Evolutionary conservation across 2,329 filamentous ascomycete genomes (phyloP).

Genomic region (Ophiostoma pallidulum): DNA sequence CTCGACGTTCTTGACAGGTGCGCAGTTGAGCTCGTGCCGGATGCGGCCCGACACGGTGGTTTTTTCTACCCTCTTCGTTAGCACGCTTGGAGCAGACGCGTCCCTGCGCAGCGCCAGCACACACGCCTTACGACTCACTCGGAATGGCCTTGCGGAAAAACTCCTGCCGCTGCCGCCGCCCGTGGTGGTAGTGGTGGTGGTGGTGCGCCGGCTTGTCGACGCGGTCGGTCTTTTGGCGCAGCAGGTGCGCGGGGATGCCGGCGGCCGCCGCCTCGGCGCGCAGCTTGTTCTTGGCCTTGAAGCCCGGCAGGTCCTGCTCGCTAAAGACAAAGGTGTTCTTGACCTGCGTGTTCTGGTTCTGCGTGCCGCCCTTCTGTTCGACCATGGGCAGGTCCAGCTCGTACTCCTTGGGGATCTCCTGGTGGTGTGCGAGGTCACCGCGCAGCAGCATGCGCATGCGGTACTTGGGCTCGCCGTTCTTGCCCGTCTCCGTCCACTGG

Average conservation of each 20-base stretch:
- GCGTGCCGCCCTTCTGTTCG: slow-evolving; percentile 19
- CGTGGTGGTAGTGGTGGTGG: slow-evolving; percentile 16
- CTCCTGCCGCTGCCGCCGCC: slow-evolving; percentile 29
- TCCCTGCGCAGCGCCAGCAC: not conserved
- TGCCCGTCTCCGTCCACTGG: slow-evolving; percentile 45
- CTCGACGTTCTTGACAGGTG: slow-evolving; percentile 62
- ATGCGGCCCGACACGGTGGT: slow-evolving; percentile 66
- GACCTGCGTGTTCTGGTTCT: slow-evolving; percentile 39
- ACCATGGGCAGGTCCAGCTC: slow-evolving; percentile 60
- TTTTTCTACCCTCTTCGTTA: slow-evolving; percentile 50
- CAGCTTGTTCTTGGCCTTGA: slow-evolving; percentile 48
- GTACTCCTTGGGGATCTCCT: slow-evolving; percentile 79
- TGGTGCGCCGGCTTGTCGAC: slow-evolving; percentile 34
- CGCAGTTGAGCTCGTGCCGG: slow-evolving; percentile 65
- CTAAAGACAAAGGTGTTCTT: slow-evolving; percentile 87
- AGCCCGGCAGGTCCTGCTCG: slow-evolving; percentile 83
- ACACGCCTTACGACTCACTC: slow-evolving; percentile 36
- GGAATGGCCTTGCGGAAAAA: slow-evolving; percentile 65
- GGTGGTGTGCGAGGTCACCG: slow-evolving; percentile 55
- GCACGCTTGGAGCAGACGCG: too few species aligned
- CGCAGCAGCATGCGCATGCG: slow-evolving; percentile 59
- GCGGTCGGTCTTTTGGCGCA: slow-evolving; percentile 32
- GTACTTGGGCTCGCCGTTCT: slow-evolving; percentile 39
- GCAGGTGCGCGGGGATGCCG: slow-evolving; percentile 49
- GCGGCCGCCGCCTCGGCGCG: slow-evolving; percentile 47